A percentile compares a stretch with the other conserved stretches of the same genome.
Evolutionary conservation across 306 rosid species (phyloP).

Genomic region (Trifolium fragiferum): DNA sequence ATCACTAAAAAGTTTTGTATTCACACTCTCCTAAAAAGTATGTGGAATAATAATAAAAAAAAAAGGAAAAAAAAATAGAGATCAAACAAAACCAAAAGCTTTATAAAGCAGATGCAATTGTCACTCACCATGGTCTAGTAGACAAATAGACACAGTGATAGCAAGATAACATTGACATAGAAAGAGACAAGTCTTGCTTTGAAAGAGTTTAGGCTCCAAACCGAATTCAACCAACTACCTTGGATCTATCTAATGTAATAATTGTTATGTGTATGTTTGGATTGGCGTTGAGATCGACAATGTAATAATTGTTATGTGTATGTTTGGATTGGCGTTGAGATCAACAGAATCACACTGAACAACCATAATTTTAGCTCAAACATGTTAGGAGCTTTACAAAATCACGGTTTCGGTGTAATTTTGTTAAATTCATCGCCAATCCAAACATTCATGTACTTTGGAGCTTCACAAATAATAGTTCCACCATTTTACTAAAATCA

Average conservation of each 20-base stretch:
- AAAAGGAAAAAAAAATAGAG: conserved; percentile 3
- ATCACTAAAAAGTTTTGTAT: conserved; percentile 42
- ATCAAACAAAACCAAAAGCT: conserved; percentile 41
- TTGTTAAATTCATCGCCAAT: background rate
- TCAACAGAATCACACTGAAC: background rate
- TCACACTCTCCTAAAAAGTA: conserved; percentile 48
- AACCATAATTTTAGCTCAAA: no score
- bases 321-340: background rate
- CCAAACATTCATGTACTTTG: background rate
- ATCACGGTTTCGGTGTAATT: background rate
- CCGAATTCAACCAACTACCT: conserved; percentile 34
- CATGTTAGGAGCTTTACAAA: background rate
- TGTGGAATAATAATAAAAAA: background rate
- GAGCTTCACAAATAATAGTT: no score
- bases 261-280: background rate
- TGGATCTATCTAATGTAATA: conserved; percentile 25
- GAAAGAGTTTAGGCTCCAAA: conserved; percentile 43
- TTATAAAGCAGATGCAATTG: conserved; percentile 51
- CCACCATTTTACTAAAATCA: no score
- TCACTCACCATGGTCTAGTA: conserved; percentile 44
- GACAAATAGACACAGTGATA: conserved; percentile 13
- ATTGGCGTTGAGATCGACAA: background rate
- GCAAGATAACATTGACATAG: conserved; percentile 39
- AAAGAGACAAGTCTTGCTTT: conserved; percentile 42
- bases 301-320: background rate